phyloP scores from a whole-genome alignment of 306 rosid species.

The Malus orientalis region DNA sequence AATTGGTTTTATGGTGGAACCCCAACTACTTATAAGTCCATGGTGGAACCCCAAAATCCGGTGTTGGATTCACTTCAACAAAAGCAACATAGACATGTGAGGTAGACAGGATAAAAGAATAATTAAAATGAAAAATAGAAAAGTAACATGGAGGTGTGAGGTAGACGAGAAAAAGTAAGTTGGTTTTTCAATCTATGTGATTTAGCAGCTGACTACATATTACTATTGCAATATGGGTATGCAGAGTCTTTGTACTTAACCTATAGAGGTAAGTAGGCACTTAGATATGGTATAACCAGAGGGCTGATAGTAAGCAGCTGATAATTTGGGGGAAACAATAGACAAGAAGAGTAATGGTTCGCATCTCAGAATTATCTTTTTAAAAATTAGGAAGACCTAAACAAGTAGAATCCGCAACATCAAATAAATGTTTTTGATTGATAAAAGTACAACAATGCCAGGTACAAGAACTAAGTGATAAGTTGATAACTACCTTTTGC shows the following conservation, averaged over 20 bases:
- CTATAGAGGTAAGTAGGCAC: background rate
- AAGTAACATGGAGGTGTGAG: background rate
- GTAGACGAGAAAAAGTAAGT: background rate
- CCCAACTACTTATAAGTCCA: no score
- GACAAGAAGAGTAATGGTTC: background rate
- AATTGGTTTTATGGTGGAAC: no score
- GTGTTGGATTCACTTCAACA: no score
- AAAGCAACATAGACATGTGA: no score
- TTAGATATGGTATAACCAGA: background rate
- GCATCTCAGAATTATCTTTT: background rate
- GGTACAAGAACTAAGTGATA: background rate
- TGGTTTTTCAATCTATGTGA: background rate
- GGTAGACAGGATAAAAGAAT: background rate
- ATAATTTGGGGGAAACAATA: background rate
- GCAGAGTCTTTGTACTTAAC: background rate
- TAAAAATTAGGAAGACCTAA: background rate
- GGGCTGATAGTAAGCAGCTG: background rate
- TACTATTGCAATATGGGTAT: background rate
- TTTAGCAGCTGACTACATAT: background rate
- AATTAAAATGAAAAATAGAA: background rate
- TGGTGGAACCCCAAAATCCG: no score
- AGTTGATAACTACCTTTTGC: conserved; percentile 60
- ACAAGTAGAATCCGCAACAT: background rate
- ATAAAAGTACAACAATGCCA: background rate
- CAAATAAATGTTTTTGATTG: background rate